phyloP scores from a whole-genome alignment of 768 basidiomycete genomes.

The Boletellus ananas region DNA sequence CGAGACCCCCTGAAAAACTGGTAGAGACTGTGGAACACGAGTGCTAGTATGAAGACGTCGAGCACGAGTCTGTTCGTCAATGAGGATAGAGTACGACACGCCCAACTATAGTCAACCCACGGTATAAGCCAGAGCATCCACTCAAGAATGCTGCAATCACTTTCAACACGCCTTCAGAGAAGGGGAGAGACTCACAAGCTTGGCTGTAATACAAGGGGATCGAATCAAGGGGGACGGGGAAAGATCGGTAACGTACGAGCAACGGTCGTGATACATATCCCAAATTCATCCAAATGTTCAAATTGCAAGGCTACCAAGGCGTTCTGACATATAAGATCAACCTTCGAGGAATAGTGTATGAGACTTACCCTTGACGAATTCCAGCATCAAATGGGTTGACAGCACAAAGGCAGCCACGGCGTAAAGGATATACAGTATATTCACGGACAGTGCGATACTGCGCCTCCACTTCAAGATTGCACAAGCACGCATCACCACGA shows the following conservation, averaged over 20 bases:
- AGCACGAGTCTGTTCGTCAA: slow-evolving; percentile 11
- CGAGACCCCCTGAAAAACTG: background rate
- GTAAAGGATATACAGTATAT: slow-evolving; percentile 11
- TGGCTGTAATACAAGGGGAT: background rate
- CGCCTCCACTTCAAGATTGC: slow-evolving; percentile 19
- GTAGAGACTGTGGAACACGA: slow-evolving; percentile 7
- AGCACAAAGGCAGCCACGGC: background rate
- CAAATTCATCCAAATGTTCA: slow-evolving; percentile 3
- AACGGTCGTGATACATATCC: slow-evolving; percentile 12
- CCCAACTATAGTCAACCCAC: slow-evolving; percentile 3
- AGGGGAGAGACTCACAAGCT: slow-evolving; percentile 1
- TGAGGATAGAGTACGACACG: background rate
- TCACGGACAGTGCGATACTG: background rate
- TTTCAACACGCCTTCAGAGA: background rate
- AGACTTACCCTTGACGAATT: background rate
- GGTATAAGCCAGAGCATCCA: slow-evolving; percentile 10
- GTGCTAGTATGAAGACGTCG: slow-evolving; percentile 9
- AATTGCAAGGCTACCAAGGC: background rate
- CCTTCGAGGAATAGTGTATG: background rate
- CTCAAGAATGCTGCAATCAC: slow-evolving; percentile 1
- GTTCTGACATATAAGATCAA: background rate
- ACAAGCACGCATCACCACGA: slow-evolving; percentile 23
- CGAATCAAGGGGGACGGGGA: background rate
- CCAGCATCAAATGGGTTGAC: background rate
- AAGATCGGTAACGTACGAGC: background rate